phyloP scores from a whole-genome alignment of 192 early-diverging fungal genomes.

The Coemansia sp. region DNA sequence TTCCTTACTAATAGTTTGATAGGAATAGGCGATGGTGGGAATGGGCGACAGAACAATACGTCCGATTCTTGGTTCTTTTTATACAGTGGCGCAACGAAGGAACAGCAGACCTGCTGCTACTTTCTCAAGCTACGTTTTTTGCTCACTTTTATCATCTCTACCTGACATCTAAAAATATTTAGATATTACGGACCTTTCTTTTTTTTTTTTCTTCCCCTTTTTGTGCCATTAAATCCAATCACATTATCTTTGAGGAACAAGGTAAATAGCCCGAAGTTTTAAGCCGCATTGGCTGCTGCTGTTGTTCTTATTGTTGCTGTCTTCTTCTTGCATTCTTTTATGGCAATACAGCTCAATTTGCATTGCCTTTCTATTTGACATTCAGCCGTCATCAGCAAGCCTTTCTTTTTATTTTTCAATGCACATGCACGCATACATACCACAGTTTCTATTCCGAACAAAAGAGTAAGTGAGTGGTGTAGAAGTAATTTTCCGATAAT shows the following conservation, averaged over 20 bases:
- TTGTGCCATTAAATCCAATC: neutral
- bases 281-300: neutral
- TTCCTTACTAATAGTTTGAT: neutral
- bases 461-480: too few species aligned
- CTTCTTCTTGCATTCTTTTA: too few species aligned
- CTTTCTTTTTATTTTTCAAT: neutral
- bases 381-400: neutral
- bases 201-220: neutral
- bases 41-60: neutral
- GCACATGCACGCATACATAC: neutral
- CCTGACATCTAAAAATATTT: too few species aligned
- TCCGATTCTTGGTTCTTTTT: neutral
- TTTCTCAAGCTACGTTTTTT: neutral
- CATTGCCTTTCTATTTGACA: neutral
- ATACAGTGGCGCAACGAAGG: slow-evolving; percentile 3
- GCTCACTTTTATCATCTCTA: neutral
- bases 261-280: neutral
- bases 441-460: too few species aligned
- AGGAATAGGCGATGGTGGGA: neutral
- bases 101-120: neutral
- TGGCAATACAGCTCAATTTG: too few species aligned
- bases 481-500: too few species aligned
- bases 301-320: neutral
- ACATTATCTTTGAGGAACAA: neutral
- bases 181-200: too few species aligned